phyloP scores from a whole-genome alignment of 495 filamentous ascomycete species.

The Letharia columbiana region DNA sequence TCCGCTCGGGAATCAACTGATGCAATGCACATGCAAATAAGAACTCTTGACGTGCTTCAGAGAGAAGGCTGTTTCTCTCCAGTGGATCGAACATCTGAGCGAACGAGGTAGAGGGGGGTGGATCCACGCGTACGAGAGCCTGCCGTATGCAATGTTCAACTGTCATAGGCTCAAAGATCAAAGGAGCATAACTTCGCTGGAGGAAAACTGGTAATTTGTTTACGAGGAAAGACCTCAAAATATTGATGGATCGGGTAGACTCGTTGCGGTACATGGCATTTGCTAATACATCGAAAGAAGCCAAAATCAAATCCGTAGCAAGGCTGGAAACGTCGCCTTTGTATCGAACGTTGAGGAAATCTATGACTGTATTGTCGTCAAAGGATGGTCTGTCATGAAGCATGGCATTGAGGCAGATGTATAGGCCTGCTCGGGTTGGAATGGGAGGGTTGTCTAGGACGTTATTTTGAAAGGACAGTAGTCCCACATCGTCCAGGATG shows the following conservation, averaged over 20 bases:
- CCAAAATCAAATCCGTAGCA: constrained; percentile 70
- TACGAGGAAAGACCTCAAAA: constrained; percentile 84
- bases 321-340: constrained; percentile 69
- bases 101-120: constrained; percentile 69
- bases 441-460: constrained; percentile 58
- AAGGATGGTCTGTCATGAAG: constrained; percentile 64
- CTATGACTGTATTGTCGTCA: constrained; percentile 69
- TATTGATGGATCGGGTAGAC: constrained; percentile 56
- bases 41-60: constrained; percentile 83
- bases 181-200: constrained; percentile 45
- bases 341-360: constrained; percentile 75
- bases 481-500: constrained; percentile 20
- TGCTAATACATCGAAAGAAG: constrained; percentile 80
- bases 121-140: constrained; percentile 66
- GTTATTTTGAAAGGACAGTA: constrained; percentile 24
- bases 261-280: constrained; percentile 79
- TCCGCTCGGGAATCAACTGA: constrained; percentile 64
- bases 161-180: constrained; percentile 56
- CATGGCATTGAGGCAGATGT: constrained; percentile 82
- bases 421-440: constrained; percentile 82
- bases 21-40: constrained; percentile 86
- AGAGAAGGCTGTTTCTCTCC: constrained; percentile 64
- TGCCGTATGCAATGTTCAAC: constrained; percentile 72
- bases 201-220: constrained; percentile 87
- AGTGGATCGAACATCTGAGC: constrained; percentile 70